Evolutionary conservation across 1,139 yeast species (phyloP), one percentile per base, ranked within the genome.

Genomic region (Lodderomyces jiufengensis): DNA sequence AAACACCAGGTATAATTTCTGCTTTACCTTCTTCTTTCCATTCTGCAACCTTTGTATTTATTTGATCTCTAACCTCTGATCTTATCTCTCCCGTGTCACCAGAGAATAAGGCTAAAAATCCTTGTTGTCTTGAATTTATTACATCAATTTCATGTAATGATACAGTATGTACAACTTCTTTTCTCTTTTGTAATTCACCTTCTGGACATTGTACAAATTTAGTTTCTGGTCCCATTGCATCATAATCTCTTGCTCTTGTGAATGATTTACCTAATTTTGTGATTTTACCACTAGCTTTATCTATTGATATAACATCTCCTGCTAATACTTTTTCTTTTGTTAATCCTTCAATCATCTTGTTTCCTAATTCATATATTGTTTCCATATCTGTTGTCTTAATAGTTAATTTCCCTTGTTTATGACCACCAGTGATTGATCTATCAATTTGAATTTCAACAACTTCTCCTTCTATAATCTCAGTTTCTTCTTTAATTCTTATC

Each of bases 21-120:
- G 98, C 98, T 61, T 92, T 94, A 41, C 98, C 98, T 70, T 94
- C 98, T 69, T 94, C 99, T 55, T 85, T 87, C 98, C 98, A 94
- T 64, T 94, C 98, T 22, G 95, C 95, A 37, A 94, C 97, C 64
- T 92, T 92, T 36, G 90, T 78, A 64, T 94, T 92, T 59, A 94
- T 92, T 66, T 94, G 98, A 57, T 90, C 97, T 56, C 99, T 80
- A 25, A 94, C 95, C 62, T 94, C 98, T 9, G 94, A 76, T 50
- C 96, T 76, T 50, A 92, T 92, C 66, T 92, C 98, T 48, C 98
- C 98, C 18, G 97, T 92, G 59, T 92, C 98, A 49, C 97, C 98
- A 35, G 94, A 83, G 57, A 94, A 94, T 45, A 94, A 72, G 2
- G 98, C 98, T 57, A 94, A 70, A 57, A 92, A 92, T 11, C 99